Evolutionary conservation across 768 basidiomycete species (phyloP).

Genomic region (Trametes cingulata): DNA sequence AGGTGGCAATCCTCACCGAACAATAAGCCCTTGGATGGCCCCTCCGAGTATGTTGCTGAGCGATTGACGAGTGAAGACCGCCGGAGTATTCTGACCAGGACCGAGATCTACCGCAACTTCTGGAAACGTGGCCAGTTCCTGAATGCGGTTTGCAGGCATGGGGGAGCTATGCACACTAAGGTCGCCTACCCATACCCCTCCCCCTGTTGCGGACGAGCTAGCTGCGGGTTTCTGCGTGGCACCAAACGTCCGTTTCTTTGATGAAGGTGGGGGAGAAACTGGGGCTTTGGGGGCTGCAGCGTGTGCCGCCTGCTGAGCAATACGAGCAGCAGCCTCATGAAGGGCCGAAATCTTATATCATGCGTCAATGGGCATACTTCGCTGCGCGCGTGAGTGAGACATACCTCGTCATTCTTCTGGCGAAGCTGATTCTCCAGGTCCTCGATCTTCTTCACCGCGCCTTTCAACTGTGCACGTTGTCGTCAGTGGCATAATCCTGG

Average conservation of each 20-base stretch:
- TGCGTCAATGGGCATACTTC: not conserved
- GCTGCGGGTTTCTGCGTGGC: not conserved
- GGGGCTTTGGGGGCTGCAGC: not conserved
- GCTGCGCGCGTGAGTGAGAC: too few relatives aligned
- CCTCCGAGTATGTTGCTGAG: slow-evolving; percentile 43
- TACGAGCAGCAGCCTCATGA: not conserved
- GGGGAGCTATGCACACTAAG: slow-evolving; percentile 15
- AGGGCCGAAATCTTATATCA: not conserved
- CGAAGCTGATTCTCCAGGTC: slow-evolving; percentile 3
- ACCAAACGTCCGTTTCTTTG: not conserved
- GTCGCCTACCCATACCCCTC: not conserved
- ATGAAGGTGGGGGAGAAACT: not conserved
- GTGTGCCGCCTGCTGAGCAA: not conserved
- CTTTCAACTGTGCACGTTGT: not conserved
- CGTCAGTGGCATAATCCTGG: not conserved
- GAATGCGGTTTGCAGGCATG: slow-evolving; percentile 26
- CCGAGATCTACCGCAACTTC: slow-evolving; percentile 28
- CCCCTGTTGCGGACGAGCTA: not conserved
- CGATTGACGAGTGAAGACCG: slow-evolving; percentile 41
- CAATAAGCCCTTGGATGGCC: slow-evolving; percentile 33
- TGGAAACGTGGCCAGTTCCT: slow-evolving; percentile 29
- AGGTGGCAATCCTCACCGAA: slow-evolving; percentile 3
- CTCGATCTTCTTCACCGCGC: slow-evolving; percentile 11
- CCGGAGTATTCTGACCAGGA: slow-evolving; percentile 26
- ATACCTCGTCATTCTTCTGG: slow-evolving; percentile 1